phyloP scores from a whole-genome alignment of 257 asterid genomes.

The Plantago major region DNA sequence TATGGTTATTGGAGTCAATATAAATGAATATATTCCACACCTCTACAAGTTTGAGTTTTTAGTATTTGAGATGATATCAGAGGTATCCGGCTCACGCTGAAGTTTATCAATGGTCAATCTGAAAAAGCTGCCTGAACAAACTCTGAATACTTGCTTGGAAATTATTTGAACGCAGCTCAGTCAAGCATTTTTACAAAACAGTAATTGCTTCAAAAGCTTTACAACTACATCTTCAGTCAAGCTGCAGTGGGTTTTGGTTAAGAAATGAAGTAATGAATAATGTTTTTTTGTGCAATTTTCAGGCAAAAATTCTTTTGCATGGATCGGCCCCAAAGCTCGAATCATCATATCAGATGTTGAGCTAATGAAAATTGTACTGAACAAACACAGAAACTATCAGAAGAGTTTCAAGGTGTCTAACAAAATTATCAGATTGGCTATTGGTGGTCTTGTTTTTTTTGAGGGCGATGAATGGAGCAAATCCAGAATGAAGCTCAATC shows the following conservation, averaged over 20 bases:
- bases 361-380: conserved; percentile 12
- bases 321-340: conserved; percentile 24
- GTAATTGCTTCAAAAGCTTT: no score
- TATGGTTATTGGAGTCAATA: no score
- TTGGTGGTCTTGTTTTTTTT: conserved; percentile 13
- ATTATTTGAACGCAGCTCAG: no score
- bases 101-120: no score
- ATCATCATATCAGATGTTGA: conserved; percentile 13
- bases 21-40: no score
- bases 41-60: no score
- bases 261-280: not conserved
- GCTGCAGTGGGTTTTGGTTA: no score
- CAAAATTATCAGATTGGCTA: not conserved
- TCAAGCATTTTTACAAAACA: no score
- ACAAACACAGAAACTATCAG: conserved; percentile 6
- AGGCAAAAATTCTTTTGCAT: conserved; percentile 19
- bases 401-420: conserved; percentile 15
- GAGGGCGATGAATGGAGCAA: conserved; percentile 18
- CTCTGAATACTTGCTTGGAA: not conserved
- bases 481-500: conserved; percentile 4
- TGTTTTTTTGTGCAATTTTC: not conserved
- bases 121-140: not conserved
- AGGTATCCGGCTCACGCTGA: no score
- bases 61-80: no score
- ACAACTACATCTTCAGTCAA: no score